These are phyloP conservation scores for Amborella trichopoda DNA, from an alignment of 164 flowering plant genomes.

Conservation along the genomic window DNA sequence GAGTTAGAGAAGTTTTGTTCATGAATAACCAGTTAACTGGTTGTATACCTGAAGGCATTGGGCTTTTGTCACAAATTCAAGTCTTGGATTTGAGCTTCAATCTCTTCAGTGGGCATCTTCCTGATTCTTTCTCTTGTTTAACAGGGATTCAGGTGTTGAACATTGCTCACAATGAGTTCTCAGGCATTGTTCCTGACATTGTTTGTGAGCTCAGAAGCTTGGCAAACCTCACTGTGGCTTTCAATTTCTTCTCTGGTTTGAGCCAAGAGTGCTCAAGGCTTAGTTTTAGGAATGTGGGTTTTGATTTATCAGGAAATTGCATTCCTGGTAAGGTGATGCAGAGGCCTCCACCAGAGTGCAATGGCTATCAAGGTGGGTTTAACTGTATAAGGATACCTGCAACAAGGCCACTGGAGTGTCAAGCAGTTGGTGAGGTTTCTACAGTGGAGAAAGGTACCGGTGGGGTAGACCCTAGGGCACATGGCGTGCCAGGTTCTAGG, in stretches of 20 bases:
- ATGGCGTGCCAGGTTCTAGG: too few relatives aligned
- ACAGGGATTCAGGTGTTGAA: conserved; percentile 58
- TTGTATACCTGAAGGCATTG: conserved; percentile 82
- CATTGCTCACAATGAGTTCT: conserved; percentile 62
- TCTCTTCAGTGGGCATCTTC: conserved; percentile 70
- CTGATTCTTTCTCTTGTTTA: conserved; percentile 68
- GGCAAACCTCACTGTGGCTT: conserved; percentile 52
- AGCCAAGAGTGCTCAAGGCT: conserved; percentile 43
- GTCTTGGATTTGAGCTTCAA: conserved; percentile 80
- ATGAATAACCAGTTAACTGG: conserved; percentile 78
- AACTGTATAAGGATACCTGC: conserved; percentile 58
- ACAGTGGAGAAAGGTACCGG: too few relatives aligned
- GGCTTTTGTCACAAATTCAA: conserved; percentile 47
- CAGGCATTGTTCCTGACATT: conserved; percentile 58
- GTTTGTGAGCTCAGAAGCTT: conserved; percentile 56
- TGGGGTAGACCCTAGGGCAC: too few relatives aligned
- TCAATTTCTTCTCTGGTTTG: conserved; percentile 87
- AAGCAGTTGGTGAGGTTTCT: neutral
- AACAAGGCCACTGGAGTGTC: neutral
- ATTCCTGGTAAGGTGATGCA: conserved; percentile 64
- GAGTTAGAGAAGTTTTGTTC: conserved; percentile 64
- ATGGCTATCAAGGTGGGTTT: conserved; percentile 30
- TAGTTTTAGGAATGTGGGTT: conserved; percentile 37
- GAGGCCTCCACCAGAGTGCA: conserved; percentile 65
- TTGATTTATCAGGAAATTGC: conserved; percentile 68